Percentiles rank a stretch among this genome's conserved stretches.
Evolutionary conservation across 805 yeast species (phyloP).

Genomic region (Kodamaea laetipori): DNA sequence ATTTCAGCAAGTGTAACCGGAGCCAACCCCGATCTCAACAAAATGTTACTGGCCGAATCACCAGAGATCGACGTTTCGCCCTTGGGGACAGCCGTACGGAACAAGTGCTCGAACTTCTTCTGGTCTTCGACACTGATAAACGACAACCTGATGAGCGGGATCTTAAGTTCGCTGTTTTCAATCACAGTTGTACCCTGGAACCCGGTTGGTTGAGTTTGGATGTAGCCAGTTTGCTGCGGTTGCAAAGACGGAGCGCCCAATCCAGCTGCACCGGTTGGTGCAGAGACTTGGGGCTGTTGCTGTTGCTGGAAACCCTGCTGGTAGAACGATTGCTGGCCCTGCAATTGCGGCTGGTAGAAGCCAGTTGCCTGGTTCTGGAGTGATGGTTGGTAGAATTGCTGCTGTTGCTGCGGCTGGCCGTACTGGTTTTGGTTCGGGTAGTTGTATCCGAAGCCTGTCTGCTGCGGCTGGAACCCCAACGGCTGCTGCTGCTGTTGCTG

Average conservation of each 20-base stretch:
- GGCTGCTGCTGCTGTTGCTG: conserved; percentile 24
- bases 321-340: conserved; percentile 24
- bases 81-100: conserved; percentile 71
- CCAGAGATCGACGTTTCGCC: conserved; percentile 73
- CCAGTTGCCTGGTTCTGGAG: conserved; percentile 34
- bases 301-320: conserved; percentile 24
- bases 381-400: conserved; percentile 15
- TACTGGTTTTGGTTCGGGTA: conserved; percentile 6
- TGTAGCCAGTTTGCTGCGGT: conserved; percentile 39
- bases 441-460: conserved; percentile 24
- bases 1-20: conserved; percentile 79
- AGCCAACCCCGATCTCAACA: conserved; percentile 75
- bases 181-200: conserved; percentile 41
- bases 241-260: conserved; percentile 17
- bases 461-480: conserved; percentile 26
- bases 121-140: conserved; percentile 87
- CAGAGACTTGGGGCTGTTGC: conserved; percentile 7
- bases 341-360: conserved; percentile 22
- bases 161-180: conserved; percentile 60
- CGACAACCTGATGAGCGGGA: conserved; percentile 76
- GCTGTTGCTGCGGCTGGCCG: conserved; percentile 13
- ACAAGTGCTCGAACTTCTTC: conserved; percentile 79
- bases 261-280: conserved; percentile 8
- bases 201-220: conserved; percentile 50
- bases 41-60: conserved; percentile 73